A percentile compares a stretch with the other conserved stretches of the same genome.
These are phyloP conservation scores for Dysphania ambrosioides DNA, from an alignment of 148 eudicot species.

Conservation along the genomic window DNA sequence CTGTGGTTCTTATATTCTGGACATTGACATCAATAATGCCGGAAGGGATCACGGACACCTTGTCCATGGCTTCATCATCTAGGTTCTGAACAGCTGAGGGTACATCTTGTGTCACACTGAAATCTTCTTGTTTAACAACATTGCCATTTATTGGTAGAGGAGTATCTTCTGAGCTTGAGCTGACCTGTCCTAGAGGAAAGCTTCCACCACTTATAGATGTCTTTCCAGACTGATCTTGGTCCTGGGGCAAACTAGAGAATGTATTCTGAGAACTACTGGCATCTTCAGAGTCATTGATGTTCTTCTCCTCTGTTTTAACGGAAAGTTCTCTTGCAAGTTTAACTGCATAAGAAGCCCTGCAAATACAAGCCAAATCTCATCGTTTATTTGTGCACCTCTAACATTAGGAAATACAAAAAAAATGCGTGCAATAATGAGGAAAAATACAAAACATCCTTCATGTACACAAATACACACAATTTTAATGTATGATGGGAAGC, in stretches of 20 bases:
- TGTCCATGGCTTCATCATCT: conserved; percentile 44
- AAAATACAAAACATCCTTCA: background rate
- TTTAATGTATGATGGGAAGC: background rate
- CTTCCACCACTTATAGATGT: conserved; percentile 77
- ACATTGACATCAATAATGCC: conserved; percentile 39
- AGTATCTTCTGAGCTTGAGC: conserved; percentile 83
- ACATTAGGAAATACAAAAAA: background rate
- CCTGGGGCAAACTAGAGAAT: conserved; percentile 86
- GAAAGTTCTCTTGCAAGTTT: conserved; percentile 76
- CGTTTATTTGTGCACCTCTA: background rate
- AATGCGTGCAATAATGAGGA: background rate
- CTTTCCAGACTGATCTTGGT: conserved; percentile 70
- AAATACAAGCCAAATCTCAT: conserved; percentile 15
- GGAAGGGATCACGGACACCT: conserved; percentile 35
- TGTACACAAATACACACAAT: background rate
- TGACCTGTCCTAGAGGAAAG: conserved; percentile 73
- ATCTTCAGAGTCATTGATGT: conserved; percentile 65
- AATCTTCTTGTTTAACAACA: conserved; percentile 31
- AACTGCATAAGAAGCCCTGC: conserved; percentile 91
- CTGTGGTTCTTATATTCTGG: conserved; percentile 38
- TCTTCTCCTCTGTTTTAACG: conserved; percentile 70
- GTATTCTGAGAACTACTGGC: conserved; percentile 82
- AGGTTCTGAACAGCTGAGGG: conserved; percentile 32
- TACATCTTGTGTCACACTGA: conserved; percentile 32
- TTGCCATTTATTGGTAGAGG: conserved; percentile 37